These are phyloP conservation scores for Sporothrix brunneoviolacea DNA, from an alignment of 2,329 filamentous ascomycete species.

Conservation along the genomic window DNA sequence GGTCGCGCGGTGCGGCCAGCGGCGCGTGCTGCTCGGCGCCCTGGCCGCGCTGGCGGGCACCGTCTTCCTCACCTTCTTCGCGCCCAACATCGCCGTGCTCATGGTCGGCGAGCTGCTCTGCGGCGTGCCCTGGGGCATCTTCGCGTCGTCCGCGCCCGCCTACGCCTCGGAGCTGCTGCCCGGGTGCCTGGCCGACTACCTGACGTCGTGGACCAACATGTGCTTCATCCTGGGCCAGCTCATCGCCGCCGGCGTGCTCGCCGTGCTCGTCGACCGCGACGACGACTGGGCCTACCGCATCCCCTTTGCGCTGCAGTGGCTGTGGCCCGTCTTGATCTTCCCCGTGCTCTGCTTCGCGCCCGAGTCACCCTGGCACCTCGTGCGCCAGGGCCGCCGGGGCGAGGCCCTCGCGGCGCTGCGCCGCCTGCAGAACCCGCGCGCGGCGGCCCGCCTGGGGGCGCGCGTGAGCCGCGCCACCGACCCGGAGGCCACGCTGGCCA, in stretches of 20 bases:
- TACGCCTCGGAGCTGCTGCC: slow-evolving; percentile 32
- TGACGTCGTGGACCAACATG: slow-evolving; percentile 40
- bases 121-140: slow-evolving; percentile 29
- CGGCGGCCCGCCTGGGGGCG: slow-evolving; percentile 18
- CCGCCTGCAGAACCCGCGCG: slow-evolving; percentile 28
- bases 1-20: slow-evolving; percentile 36
- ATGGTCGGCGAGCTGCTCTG: slow-evolving; percentile 38
- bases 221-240: slow-evolving; percentile 39
- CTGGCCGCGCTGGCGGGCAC: slow-evolving; percentile 33
- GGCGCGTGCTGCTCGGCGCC: slow-evolving; percentile 37
- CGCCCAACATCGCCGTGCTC: slow-evolving; percentile 30
- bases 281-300: slow-evolving; percentile 36
- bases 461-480: too few species aligned
- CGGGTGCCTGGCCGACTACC: slow-evolving; percentile 27
- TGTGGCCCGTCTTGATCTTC: slow-evolving; percentile 36
- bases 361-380: slow-evolving; percentile 41
- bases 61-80: slow-evolving; percentile 43
- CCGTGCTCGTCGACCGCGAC: slow-evolving; percentile 28
- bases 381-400: slow-evolving; percentile 31
- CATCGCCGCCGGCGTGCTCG: slow-evolving; percentile 33
- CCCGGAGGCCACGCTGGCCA: slow-evolving; percentile 27
- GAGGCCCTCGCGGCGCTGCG: slow-evolving; percentile 24
- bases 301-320: slow-evolving; percentile 22
- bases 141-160: slow-evolving; percentile 35
- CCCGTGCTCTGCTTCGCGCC: slow-evolving; percentile 35